phyloP scores from a whole-genome alignment of 371 early-diverging fungal species.

The Mortierella polycephala region DNA sequence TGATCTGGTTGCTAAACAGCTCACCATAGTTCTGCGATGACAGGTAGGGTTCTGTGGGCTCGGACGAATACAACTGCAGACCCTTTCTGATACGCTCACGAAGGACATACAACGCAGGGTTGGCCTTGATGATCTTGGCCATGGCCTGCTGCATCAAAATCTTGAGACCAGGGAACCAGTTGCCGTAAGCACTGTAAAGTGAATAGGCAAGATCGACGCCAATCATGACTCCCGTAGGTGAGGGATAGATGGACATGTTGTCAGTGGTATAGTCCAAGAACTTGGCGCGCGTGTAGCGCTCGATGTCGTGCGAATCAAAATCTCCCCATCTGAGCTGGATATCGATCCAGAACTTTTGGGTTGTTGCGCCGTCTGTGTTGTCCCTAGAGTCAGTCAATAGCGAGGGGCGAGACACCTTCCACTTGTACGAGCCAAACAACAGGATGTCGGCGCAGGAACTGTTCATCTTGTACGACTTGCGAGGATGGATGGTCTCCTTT shows the following conservation, averaged over 20 bases:
- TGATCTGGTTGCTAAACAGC: constrained; percentile 96
- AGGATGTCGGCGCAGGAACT: constrained; percentile 93
- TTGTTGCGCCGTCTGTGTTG: constrained; percentile 94
- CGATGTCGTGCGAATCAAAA: constrained; percentile 98
- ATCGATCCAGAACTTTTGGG: constrained; percentile 98
- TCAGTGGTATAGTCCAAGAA: constrained; percentile 98
- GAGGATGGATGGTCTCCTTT: constrained; percentile 98
- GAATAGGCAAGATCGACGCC: constrained; percentile 98
- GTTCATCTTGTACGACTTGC: constrained; percentile 99
- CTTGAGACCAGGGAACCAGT: constrained; percentile 99
- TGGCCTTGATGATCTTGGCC: constrained; percentile 98
- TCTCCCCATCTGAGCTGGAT: constrained; percentile 99
- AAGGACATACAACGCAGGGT: constrained; percentile 96
- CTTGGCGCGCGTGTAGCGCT: constrained; percentile 98
- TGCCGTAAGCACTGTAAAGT: constrained; percentile 90
- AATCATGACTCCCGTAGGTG: constrained; percentile 96
- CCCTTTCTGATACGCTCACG: constrained; percentile 99
- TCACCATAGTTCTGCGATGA: constrained; percentile 97
- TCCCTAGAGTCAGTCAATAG: constrained; percentile 91
- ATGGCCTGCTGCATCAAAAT: constrained; percentile 96
- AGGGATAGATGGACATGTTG: constrained; percentile 98
- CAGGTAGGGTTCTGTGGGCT: constrained; percentile 98
- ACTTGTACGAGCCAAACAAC: constrained; percentile 96
- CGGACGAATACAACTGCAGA: constrained; percentile 97
- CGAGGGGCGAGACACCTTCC: constrained; percentile 96